Percentiles rank a stretch among this genome's conserved stretches.
These are phyloP conservation scores for Auxenochlorella pyrenoidosa DNA, from an alignment of 139 green algal genomes.

Conservation along the genomic window DNA sequence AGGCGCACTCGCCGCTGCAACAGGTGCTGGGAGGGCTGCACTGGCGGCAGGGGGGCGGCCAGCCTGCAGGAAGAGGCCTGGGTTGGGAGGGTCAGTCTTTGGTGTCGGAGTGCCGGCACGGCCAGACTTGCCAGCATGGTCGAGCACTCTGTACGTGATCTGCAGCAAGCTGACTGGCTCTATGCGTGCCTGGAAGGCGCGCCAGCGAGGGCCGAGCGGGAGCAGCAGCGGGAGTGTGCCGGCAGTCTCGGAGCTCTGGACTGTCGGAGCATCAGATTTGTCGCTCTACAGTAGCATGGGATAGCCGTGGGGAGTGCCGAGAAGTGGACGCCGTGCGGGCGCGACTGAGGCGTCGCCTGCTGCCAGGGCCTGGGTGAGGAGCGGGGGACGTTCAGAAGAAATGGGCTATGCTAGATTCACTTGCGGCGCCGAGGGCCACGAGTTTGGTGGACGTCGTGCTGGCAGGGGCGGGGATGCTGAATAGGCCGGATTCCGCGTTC, in stretches of 20 bases:
- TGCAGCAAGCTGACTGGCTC: too few species aligned
- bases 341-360: too few species aligned
- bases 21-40: not conserved
- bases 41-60: not conserved
- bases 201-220: not conserved
- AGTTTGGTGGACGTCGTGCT: too few species aligned
- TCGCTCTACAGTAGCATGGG: not conserved
- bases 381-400: too few species aligned
- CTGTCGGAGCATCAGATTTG: not conserved
- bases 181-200: not conserved
- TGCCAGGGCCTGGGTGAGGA: too few species aligned
- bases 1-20: not conserved
- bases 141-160: too few species aligned
- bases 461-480: too few species aligned
- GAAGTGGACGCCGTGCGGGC: too few species aligned
- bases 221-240: not conserved
- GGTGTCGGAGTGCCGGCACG: not conserved
- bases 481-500: too few species aligned
- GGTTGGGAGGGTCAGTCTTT: not conserved
- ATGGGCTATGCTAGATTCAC: too few species aligned
- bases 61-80: not conserved
- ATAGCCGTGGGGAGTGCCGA: not conserved
- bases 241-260: not conserved
- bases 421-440: too few species aligned
- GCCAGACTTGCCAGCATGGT: not conserved